These are phyloP conservation scores for Sporothrix brunneoviolacea DNA, from an alignment of 2,329 filamentous ascomycete genomes.

Conservation along the genomic window DNA sequence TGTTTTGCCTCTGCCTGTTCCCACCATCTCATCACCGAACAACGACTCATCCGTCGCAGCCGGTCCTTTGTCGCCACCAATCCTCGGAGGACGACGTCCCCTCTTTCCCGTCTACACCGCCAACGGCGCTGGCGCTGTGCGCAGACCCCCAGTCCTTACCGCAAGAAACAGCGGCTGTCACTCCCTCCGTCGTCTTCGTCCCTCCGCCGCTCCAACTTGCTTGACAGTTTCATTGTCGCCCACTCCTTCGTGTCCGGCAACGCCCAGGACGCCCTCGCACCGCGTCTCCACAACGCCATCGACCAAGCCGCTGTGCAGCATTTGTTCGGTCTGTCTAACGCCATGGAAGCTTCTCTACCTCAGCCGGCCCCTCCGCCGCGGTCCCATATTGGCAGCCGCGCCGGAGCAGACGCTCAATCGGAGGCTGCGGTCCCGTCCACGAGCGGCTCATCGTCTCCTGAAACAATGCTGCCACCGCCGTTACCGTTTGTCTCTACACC, in stretches of 20 bases:
- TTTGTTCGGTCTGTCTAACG: slow-evolving; percentile 10
- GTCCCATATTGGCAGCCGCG: slow-evolving; percentile 7
- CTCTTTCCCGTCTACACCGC: slow-evolving; percentile 26
- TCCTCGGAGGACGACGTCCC: slow-evolving; percentile 30
- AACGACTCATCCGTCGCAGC: slow-evolving; percentile 33
- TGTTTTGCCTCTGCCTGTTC: slow-evolving; percentile 42
- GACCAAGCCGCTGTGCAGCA: slow-evolving; percentile 18
- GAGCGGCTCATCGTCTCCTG: slow-evolving; percentile 21
- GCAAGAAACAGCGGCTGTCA: slow-evolving; percentile 26
- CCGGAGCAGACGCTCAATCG: neutral
- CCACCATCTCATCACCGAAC: slow-evolving; percentile 39
- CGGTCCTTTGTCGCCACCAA: slow-evolving; percentile 38
- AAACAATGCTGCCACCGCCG: slow-evolving; percentile 32
- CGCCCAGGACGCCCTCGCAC: neutral
- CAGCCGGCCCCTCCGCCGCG: slow-evolving; percentile 7
- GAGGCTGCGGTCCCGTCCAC: slow-evolving; percentile 1
- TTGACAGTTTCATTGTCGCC: neutral
- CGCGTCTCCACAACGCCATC: slow-evolving; percentile 13
- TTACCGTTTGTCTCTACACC: slow-evolving; percentile 24
- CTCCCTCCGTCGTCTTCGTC: slow-evolving; percentile 5
- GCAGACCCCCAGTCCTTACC: slow-evolving; percentile 32
- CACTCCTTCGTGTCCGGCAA: neutral
- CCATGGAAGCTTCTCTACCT: slow-evolving; percentile 12
- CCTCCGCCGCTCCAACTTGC: neutral
- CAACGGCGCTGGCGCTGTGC: slow-evolving; percentile 28